These are phyloP conservation scores for Boletus eberwhitei DNA, from an alignment of 768 basidiomycete species.

Conservation along the genomic window DNA sequence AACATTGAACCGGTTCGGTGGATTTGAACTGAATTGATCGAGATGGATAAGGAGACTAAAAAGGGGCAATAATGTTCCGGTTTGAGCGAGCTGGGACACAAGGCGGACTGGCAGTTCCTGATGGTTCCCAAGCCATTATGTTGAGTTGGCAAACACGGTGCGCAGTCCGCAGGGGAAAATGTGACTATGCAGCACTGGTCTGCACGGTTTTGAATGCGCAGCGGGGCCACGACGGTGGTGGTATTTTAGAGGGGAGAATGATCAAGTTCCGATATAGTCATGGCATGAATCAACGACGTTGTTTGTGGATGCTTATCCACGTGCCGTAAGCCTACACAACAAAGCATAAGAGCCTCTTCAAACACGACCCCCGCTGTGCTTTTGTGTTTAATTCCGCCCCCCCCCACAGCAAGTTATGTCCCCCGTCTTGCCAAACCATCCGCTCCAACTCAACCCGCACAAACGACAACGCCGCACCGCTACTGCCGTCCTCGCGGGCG, in stretches of 20 bases:
- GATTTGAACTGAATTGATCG: slow-evolving; percentile 17
- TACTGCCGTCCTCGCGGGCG: slow-evolving; percentile 71
- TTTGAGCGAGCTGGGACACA: slow-evolving; percentile 26
- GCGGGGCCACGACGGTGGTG: not conserved
- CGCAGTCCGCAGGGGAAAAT: not conserved
- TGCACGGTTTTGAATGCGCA: not conserved
- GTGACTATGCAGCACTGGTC: not conserved
- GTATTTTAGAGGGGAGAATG: not conserved
- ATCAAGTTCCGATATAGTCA: slow-evolving; percentile 28
- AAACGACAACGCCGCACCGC: slow-evolving; percentile 58
- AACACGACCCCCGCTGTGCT: slow-evolving; percentile 34
- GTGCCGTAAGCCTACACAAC: slow-evolving; percentile 36
- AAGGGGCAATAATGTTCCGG: slow-evolving; percentile 10
- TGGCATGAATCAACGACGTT: slow-evolving; percentile 30
- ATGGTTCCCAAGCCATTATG: slow-evolving; percentile 28
- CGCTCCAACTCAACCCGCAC: slow-evolving; percentile 17
- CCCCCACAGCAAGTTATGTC: slow-evolving; percentile 18
- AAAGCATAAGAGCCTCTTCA: slow-evolving; percentile 31
- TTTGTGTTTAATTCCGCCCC: slow-evolving; percentile 14
- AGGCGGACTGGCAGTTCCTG: slow-evolving; percentile 26
- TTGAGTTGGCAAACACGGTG: not conserved
- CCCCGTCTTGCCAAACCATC: slow-evolving; percentile 15
- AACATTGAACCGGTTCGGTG: slow-evolving; percentile 12
- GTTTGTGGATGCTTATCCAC: slow-evolving; percentile 36
- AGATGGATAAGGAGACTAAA: slow-evolving; percentile 22